Percentiles rank a stretch among this genome's conserved stretches.
Evolutionary conservation across 2,329 filamentous ascomycete species (phyloP).

Genomic region (Aspergillus nomiae): DNA sequence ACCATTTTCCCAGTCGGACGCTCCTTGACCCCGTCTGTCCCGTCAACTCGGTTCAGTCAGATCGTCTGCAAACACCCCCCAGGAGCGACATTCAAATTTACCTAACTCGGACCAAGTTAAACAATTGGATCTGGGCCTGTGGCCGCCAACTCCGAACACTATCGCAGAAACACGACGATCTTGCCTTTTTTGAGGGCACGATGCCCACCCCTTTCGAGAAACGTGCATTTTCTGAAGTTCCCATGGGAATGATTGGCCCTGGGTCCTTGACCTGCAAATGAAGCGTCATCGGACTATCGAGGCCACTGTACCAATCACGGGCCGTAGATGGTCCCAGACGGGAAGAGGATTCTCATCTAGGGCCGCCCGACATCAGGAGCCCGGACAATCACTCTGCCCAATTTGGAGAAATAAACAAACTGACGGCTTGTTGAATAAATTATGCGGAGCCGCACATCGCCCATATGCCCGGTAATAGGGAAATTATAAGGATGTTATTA

Average conservation of each 20-base stretch:
- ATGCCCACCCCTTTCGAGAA: slow-evolving; percentile 16
- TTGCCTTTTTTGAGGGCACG: slow-evolving; percentile 17
- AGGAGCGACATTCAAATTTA: slow-evolving; percentile 2
- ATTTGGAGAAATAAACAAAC: slow-evolving; percentile 14
- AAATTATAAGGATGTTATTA: not conserved
- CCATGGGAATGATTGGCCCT: slow-evolving; percentile 19
- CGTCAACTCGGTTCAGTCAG: slow-evolving; percentile 25
- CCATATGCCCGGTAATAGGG: not conserved
- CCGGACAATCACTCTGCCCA: slow-evolving; percentile 18
- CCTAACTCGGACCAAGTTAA: slow-evolving; percentile 3
- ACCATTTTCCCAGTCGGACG: not conserved
- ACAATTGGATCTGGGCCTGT: slow-evolving; percentile 17
- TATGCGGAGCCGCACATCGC: slow-evolving; percentile 22
- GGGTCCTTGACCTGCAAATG: slow-evolving; percentile 19
- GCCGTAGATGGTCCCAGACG: slow-evolving; percentile 14
- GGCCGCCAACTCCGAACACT: slow-evolving; percentile 18
- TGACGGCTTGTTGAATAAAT: not conserved
- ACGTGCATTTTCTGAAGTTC: slow-evolving; percentile 16
- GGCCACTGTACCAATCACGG: slow-evolving; percentile 21
- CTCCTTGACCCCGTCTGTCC: slow-evolving; percentile 15
- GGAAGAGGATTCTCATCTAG: slow-evolving; percentile 21
- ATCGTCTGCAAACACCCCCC: slow-evolving; percentile 14
- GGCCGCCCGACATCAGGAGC: slow-evolving; percentile 9
- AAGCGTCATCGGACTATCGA: slow-evolving; percentile 19
- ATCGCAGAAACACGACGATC: slow-evolving; percentile 21